Conservation (phyloP, 768 basidiomycete genomes). For the Gloeopeniophorella convolvens region DNA sequence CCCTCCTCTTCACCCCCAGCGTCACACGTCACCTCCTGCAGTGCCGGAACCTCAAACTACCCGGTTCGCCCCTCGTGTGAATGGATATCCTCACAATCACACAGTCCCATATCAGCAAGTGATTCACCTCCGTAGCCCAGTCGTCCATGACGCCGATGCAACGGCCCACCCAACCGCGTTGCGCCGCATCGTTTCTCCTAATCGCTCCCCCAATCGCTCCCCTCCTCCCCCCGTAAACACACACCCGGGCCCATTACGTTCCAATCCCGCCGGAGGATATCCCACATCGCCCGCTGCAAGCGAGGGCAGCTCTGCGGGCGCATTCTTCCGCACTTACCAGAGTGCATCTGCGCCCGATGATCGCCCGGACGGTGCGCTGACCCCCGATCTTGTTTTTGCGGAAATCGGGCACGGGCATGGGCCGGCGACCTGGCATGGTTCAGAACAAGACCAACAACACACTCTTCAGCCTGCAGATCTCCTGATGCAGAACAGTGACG, state of each 20-base stretch:
- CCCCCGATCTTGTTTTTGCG: constrained; percentile 68
- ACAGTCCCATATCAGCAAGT: neutral
- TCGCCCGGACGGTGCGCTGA: constrained; percentile 46
- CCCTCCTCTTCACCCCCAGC: constrained; percentile 3
- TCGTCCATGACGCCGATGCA: constrained; percentile 36
- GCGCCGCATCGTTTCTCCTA: constrained; percentile 16
- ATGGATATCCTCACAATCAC: constrained; percentile 10
- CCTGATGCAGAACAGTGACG: neutral
- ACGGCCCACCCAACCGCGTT: constrained; percentile 31
- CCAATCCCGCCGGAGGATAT: constrained; percentile 36
- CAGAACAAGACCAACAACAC: constrained; percentile 10
- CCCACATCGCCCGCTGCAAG: constrained; percentile 52
- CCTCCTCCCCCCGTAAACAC: constrained; percentile 27
- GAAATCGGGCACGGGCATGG: constrained; percentile 75
- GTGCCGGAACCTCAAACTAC: neutral
- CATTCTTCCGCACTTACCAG: constrained; percentile 56
- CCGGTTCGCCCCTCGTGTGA: constrained; percentile 7
- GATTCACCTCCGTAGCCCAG: constrained; percentile 23
- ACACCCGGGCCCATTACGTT: constrained; percentile 36
- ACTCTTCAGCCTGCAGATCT: neutral
- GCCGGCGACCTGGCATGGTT: constrained; percentile 11
- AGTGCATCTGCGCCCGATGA: constrained; percentile 23
- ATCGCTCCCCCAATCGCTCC: constrained; percentile 17
- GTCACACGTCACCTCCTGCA: neutral
- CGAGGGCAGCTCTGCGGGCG: constrained; percentile 48